These are phyloP conservation scores for Cornus florida DNA, from an alignment of 148 eudicot genomes.

Conservation along the genomic window DNA sequence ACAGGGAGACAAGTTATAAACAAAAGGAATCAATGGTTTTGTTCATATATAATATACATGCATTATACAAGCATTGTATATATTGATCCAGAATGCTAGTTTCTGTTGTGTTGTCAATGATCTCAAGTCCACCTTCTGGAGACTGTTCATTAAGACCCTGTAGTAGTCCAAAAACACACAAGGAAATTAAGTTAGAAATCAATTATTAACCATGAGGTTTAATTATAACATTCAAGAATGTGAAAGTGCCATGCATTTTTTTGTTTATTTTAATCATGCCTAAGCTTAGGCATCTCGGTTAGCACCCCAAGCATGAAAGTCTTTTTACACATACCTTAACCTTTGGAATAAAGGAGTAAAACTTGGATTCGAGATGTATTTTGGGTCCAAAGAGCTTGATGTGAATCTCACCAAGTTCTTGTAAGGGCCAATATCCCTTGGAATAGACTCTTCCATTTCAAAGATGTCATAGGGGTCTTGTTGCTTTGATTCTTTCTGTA, in stretches of 20 bases:
- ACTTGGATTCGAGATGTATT: constrained; percentile 67
- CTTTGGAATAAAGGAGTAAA: constrained; percentile 67
- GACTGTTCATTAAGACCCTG: constrained; percentile 64
- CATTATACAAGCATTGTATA: constrained; percentile 95
- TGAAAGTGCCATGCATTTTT: too few species aligned
- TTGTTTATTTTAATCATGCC: background rate
- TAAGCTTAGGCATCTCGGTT: background rate
- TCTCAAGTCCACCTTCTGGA: constrained; percentile 81
- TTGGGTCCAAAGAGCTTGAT: constrained; percentile 73
- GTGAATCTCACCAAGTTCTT: constrained; percentile 81
- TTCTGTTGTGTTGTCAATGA: constrained; percentile 74
- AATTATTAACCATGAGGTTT: background rate
- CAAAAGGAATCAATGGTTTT: background rate
- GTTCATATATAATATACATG: constrained; percentile 49
- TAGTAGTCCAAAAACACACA: background rate
- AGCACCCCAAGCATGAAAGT: background rate
- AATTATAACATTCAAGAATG: too few species aligned
- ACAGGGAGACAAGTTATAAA: background rate
- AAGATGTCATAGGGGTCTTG: constrained; percentile 89
- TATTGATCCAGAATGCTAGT: constrained; percentile 96
- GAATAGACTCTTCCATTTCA: constrained; percentile 57
- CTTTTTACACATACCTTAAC: constrained; percentile 51
- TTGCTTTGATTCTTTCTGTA: constrained; percentile 68
- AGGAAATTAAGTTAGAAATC: background rate
- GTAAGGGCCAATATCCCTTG: constrained; percentile 91